phyloP scores from a whole-genome alignment of 441 rosid genomes.

The Populus hybrid region DNA sequence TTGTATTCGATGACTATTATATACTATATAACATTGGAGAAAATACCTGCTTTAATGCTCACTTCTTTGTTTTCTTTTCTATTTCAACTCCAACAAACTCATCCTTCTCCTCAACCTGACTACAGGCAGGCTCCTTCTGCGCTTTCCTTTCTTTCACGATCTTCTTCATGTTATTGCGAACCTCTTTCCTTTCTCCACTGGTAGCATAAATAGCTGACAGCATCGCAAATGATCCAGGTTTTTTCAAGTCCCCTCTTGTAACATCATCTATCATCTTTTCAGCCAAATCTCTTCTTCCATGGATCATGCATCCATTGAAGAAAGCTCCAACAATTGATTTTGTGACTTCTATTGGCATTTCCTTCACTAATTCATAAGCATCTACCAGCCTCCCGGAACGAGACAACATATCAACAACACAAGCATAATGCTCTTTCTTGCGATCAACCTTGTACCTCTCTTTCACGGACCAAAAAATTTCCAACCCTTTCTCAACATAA shows the following conservation, averaged over 20 bases:
- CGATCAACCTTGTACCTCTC: conserved; percentile 40
- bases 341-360: conserved; percentile 60
- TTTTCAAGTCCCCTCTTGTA: background rate
- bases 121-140: background rate
- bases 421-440: conserved; percentile 47
- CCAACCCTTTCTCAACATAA: conserved; percentile 48
- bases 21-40: background rate
- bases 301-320: conserved; percentile 65
- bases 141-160: background rate
- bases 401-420: conserved; percentile 71
- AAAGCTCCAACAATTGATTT: conserved; percentile 58
- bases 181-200: background rate
- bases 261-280: conserved; percentile 17
- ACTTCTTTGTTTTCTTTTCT: background rate
- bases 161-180: background rate
- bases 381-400: conserved; percentile 66
- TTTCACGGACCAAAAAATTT: conserved; percentile 45
- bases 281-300: conserved; percentile 57
- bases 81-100: background rate
- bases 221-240: background rate
- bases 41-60: background rate
- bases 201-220: background rate
- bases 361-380: conserved; percentile 51
- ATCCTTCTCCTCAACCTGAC: background rate
- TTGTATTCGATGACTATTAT: background rate